Conservation (phyloP, 768 basidiomycete species). For the Dentipellis fragilis region DNA sequence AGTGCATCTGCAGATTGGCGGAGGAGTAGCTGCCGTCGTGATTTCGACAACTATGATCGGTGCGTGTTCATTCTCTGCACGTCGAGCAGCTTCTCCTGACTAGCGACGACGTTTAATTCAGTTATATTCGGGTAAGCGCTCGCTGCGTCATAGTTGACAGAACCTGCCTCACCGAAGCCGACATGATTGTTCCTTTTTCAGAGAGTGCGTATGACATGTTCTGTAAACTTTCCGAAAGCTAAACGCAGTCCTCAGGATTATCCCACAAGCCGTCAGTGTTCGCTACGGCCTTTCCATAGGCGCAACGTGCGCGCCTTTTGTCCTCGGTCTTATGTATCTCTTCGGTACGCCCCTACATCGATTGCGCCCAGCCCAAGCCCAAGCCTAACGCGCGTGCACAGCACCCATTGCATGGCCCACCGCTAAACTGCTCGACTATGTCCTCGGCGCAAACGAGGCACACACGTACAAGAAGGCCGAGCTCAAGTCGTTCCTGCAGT, state of each 20-base stretch:
- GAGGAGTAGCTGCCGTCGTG: conserved; percentile 64
- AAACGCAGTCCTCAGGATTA: conserved; percentile 32
- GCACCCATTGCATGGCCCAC: conserved; percentile 51
- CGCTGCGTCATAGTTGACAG: not conserved
- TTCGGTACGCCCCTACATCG: conserved; percentile 25
- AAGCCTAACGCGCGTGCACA: conserved; percentile 7
- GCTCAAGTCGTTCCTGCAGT: conserved; percentile 54
- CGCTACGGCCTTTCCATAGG: conserved; percentile 52
- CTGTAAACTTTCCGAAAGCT: not conserved
- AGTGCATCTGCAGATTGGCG: conserved; percentile 33
- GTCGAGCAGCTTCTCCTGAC: not conserved
- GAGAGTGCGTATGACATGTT: conserved; percentile 2
- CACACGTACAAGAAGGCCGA: conserved; percentile 75
- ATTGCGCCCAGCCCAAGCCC: not conserved
- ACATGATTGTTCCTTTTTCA: not conserved
- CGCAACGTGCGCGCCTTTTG: conserved; percentile 40
- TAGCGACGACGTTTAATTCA: conserved; percentile 17
- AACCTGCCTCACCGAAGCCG: not conserved
- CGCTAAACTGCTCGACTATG: conserved; percentile 65
- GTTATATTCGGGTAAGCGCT: conserved; percentile 72
- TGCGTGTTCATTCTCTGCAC: conserved; percentile 17
- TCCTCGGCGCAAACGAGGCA: conserved; percentile 66
- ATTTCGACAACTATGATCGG: conserved; percentile 74
- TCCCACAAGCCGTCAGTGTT: conserved; percentile 64
- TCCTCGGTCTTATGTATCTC: conserved; percentile 39